Conservation (phyloP, 805 yeast genomes). For the Blastobotrys americana region DNA sequence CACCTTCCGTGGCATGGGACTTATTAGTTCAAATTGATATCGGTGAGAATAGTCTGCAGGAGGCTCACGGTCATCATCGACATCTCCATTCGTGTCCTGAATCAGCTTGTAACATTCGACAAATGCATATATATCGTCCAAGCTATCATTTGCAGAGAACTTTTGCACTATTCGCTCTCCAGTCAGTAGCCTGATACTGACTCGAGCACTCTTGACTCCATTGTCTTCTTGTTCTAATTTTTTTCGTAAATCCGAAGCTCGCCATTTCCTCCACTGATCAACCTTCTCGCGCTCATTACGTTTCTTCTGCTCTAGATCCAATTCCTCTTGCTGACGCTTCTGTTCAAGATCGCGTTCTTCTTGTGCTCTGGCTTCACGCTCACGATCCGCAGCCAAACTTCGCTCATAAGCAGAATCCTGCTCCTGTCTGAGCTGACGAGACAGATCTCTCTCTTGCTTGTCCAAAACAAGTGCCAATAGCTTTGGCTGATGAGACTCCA, state of each 20-base stretch:
- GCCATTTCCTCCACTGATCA: constrained; percentile 46
- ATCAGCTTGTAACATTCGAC: constrained; percentile 45
- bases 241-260: constrained; percentile 23
- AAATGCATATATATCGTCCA: constrained; percentile 65
- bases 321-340: constrained; percentile 16
- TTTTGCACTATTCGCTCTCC: constrained; percentile 53
- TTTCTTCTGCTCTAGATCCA: constrained; percentile 11
- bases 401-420: constrained; percentile 75
- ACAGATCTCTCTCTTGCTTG: constrained; percentile 47
- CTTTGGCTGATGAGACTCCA: constrained; percentile 50
- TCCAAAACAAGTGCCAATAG: constrained; percentile 56
- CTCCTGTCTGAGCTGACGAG: constrained; percentile 54
- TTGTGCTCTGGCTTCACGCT: constrained; percentile 27
- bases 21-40: constrained; percentile 44
- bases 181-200: constrained; percentile 60
- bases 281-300: constrained; percentile 21
- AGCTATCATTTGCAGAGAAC: constrained; percentile 39
- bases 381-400: constrained; percentile 64
- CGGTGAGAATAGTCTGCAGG: constrained; percentile 40
- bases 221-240: constrained; percentile 3
- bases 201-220: constrained; percentile 39
- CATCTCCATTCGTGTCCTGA: constrained; percentile 20
- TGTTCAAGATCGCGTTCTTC: constrained; percentile 21
- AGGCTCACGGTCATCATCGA: constrained; percentile 9
- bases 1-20: constrained; percentile 52